These are phyloP conservation scores for Syzygium grande DNA, from an alignment of 345 rosid genomes.

Conservation along the genomic window DNA sequence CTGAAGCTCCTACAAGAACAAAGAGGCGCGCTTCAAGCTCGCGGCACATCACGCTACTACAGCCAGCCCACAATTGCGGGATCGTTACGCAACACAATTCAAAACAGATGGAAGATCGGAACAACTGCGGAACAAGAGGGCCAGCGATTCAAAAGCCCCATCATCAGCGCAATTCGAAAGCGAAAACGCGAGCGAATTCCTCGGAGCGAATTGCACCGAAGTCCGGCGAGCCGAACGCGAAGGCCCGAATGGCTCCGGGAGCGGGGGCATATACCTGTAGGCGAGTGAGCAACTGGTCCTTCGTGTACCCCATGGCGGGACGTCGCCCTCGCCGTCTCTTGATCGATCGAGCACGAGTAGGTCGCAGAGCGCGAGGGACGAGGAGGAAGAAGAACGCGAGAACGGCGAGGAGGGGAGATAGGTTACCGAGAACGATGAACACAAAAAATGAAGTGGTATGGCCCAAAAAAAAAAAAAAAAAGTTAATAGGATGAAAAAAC, in stretches of 20 bases:
- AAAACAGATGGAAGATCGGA: background rate
- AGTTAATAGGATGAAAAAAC: too few species aligned
- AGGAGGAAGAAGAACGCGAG: background rate
- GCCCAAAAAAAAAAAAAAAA: too few species aligned
- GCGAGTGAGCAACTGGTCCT: slow-evolving; percentile 6
- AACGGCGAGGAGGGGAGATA: background rate
- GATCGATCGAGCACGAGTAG: background rate
- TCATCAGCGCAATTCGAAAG: too few species aligned
- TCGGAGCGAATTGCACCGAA: background rate
- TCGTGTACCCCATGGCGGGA: slow-evolving; percentile 3
- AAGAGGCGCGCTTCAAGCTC: too few species aligned
- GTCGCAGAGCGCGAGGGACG: background rate
- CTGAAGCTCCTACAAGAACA: slow-evolving; percentile 53
- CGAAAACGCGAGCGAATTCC: background rate
- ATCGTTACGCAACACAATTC: background rate
- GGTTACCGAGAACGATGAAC: background rate
- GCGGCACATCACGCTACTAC: background rate
- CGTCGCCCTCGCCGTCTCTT: background rate
- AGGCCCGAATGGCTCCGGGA: background rate
- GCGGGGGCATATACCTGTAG: background rate
- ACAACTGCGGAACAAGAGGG: background rate
- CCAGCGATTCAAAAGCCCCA: background rate
- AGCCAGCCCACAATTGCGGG: background rate
- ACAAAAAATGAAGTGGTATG: background rate
- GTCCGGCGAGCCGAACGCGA: background rate